phyloP scores from a whole-genome alignment of 1,284 basidiomycete genomes.

The Tilletia indica region DNA sequence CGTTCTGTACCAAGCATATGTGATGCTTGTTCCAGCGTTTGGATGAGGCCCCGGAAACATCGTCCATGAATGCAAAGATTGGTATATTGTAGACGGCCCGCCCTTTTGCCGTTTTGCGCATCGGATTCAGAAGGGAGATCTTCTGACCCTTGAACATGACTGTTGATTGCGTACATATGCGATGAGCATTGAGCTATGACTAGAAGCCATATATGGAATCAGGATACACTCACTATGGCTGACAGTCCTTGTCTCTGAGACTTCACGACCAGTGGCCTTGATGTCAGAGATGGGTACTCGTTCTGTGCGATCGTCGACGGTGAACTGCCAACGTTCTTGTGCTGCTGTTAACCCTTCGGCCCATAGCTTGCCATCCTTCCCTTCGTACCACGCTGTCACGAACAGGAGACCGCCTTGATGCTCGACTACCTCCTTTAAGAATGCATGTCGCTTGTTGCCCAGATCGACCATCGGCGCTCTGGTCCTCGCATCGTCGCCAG shows the following conservation, averaged over 20 bases:
- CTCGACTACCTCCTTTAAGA: too few species aligned
- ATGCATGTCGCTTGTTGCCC: too few species aligned
- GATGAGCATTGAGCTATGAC: background rate
- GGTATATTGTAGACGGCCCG: background rate
- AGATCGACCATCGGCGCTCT: background rate
- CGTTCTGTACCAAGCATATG: background rate
- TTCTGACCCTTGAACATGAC: background rate
- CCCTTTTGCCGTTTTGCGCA: background rate
- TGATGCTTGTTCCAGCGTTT: slow-evolving; percentile 6
- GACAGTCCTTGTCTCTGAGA: too few species aligned
- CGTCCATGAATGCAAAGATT: background rate
- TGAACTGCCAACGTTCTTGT: background rate
- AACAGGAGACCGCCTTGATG: too few species aligned
- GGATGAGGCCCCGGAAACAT: background rate
- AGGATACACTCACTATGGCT: too few species aligned
- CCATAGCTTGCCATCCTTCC: too few species aligned
- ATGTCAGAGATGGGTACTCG: too few species aligned
- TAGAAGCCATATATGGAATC: background rate
- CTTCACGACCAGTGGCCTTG: too few species aligned
- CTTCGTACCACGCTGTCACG: too few species aligned
- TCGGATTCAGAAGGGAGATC: background rate
- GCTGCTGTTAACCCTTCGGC: background rate
- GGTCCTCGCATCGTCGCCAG: background rate
- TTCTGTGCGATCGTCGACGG: background rate
- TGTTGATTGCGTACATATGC: background rate